Base-by-base conservation (phyloP, 768 basidiomycete species). In the Leccinum rimulosum region DNA sequence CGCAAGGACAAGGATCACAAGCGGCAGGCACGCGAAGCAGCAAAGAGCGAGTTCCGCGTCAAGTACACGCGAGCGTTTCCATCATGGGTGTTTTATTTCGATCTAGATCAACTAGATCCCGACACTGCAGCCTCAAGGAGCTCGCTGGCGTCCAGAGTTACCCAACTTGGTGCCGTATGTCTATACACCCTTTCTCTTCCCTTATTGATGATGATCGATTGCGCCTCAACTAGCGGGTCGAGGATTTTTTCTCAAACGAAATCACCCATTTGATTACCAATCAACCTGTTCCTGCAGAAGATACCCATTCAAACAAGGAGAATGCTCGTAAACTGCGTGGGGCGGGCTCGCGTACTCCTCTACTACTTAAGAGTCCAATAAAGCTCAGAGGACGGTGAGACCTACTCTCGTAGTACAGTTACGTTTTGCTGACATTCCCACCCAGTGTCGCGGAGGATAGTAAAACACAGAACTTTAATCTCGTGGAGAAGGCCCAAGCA, bases 1-100 rank as follows among this genome's bases (percentile, higher is more conserved):
- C 73, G 75, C 61, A 82, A 75, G 61, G 77, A 79, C 48, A 78
- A 72, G 68, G 81, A 83, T 47, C 80, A 77, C 48, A 81, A 75
- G 55, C 74, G 79, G 31, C 72, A 76, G 4, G 82, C 83, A 61
- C 79, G 83, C 30, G 82, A 85, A 62, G 77, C 79, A 59, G 79
- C 79, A 63, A 82, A 86, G 61, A 76, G 78, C 5, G 88, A 91
- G 64, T 98, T 93, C 77, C 84, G 83, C 67, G 75, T 84, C 51
- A 97, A 94, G 77, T 98, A 94, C 74, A 82, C 81, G 56, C 84
- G 84, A 54, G 91, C 90, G 22, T 97, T 98, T 75, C 93, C 93
- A 2, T 76, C 74, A 27, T 93, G 88, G 79, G 83, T 79, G 17
- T 96, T 98, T 73, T 89, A 93, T 73, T 89, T 98, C 69, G 94